phyloP scores from a whole-genome alignment of 2,329 filamentous ascomycete species.

The Endocalyx cinctus region DNA sequence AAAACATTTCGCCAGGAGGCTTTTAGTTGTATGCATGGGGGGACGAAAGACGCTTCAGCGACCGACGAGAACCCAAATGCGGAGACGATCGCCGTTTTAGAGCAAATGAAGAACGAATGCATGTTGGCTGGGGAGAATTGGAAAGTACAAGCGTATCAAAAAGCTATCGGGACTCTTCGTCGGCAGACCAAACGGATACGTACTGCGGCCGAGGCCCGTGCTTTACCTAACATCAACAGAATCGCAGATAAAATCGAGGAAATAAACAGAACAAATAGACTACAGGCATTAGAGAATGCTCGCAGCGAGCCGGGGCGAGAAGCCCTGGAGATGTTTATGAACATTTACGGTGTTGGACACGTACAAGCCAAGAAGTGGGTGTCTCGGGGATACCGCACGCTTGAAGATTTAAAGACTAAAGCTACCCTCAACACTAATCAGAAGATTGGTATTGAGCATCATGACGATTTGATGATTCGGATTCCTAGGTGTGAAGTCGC shows the following conservation, averaged over 20 bases:
- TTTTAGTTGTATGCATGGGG: slow-evolving; percentile 52
- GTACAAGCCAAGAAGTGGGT: slow-evolving; percentile 72
- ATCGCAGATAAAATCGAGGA: slow-evolving; percentile 86
- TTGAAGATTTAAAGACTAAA: slow-evolving; percentile 63
- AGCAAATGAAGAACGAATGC: slow-evolving; percentile 78
- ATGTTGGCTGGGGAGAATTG: slow-evolving; percentile 70
- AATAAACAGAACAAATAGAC: slow-evolving; percentile 68
- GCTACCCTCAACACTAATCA: slow-evolving; percentile 67
- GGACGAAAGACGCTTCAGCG: slow-evolving; percentile 35
- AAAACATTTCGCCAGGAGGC: too few species aligned
- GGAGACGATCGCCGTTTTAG: slow-evolving; percentile 69
- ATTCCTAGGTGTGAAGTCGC: slow-evolving; percentile 76
- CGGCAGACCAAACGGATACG: slow-evolving; percentile 59
- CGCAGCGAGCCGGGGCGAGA: slow-evolving; percentile 61
- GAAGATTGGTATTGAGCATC: slow-evolving; percentile 71
- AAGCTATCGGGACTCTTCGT: slow-evolving; percentile 68
- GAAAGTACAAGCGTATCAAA: slow-evolving; percentile 71
- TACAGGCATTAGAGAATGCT: slow-evolving; percentile 69
- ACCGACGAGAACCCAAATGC: slow-evolving; percentile 66
- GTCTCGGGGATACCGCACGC: slow-evolving; percentile 65
- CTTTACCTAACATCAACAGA: slow-evolving; percentile 67
- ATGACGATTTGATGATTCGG: slow-evolving; percentile 70
- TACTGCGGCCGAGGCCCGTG: slow-evolving; percentile 64
- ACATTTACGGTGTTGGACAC: slow-evolving; percentile 74
- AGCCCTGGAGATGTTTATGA: slow-evolving; percentile 64